Evolutionary conservation across 2,329 filamentous ascomycete species (phyloP), one percentile per base, ranked within the genome.

Genomic region (Fusarium pilosicola): DNA sequence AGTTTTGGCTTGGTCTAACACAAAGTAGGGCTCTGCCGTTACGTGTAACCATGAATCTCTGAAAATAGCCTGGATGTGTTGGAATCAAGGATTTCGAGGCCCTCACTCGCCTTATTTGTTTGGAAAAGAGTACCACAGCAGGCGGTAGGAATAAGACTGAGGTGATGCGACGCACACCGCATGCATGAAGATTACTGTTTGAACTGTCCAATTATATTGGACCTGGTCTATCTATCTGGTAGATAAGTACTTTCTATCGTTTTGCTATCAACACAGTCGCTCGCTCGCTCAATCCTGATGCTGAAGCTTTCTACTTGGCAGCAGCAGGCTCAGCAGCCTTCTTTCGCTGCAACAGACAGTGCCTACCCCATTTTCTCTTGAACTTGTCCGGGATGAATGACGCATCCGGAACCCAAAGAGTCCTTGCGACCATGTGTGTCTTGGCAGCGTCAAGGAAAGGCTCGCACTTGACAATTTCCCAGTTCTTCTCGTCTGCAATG

Each of bases 301-400:
- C 56, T n/a, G 26, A 36, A 28, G 22, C 44, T 36, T 48, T 34
- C 48, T 20, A 61, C 26, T 20, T 54, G 36, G 26, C 52, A 7
- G 26, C 32, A 44, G 51, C 32, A 42, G 55, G 28, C 51, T 62
- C 49, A 15, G 39, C 28, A 28, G 48, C 44, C 38, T 75, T 71
- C 65, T 85, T 90, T 74, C 90, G 89, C 78, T 89, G 88, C 73
- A 98, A 83, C 59, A 99, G 85, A 81, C 96, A 99, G 82, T 98
- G 97, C 60, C 90, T 87, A 24, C 95, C 96, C 94, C 95, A 98
- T 82, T 90, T 91, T 65, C 96, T 89, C 76, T 87, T 89, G 73
- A 90, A 91, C 67, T 87, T 87, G 46, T 90, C 86, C 1, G 95
- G 95, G 20, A 97, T 84, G 44, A 94, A 83, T 1, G 87, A 83